Conservation (phyloP, 345 rosid genomes). For the Rubroshorea leprosula region DNA sequence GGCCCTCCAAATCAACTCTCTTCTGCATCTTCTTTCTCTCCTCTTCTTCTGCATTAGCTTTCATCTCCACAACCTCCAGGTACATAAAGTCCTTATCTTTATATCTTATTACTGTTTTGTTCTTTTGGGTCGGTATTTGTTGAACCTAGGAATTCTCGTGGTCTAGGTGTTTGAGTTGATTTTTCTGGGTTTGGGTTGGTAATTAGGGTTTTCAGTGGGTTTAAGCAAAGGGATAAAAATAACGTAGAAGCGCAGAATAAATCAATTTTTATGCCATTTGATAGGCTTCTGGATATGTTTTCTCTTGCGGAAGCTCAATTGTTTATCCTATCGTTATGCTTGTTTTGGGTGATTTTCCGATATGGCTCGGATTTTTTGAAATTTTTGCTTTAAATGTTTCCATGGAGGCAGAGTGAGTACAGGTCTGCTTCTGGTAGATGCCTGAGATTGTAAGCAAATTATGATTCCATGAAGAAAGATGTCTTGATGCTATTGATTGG, state of each 20-base stretch:
- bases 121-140: background rate
- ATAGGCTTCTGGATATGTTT: background rate
- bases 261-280: background rate
- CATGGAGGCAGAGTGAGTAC: no score
- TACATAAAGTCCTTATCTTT: constrained; percentile 19
- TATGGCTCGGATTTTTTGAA: background rate
- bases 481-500: background rate
- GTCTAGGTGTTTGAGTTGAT: background rate
- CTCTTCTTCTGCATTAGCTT: constrained; percentile 55
- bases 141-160: background rate
- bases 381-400: no score
- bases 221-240: background rate
- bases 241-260: background rate
- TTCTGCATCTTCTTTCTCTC: constrained; percentile 47
- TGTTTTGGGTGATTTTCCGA: background rate
- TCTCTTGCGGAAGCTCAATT: no score
- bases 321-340: background rate
- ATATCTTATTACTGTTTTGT: background rate
- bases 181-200: constrained; percentile 4
- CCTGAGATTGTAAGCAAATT: background rate
- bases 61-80: constrained; percentile 52
- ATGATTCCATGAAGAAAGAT: background rate
- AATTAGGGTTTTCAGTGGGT: constrained; percentile 18
- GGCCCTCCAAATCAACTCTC: constrained; percentile 60
- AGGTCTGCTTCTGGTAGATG: background rate